Conservation (phyloP, 495 filamentous ascomycete species). For the Xylaria curta region DNA sequence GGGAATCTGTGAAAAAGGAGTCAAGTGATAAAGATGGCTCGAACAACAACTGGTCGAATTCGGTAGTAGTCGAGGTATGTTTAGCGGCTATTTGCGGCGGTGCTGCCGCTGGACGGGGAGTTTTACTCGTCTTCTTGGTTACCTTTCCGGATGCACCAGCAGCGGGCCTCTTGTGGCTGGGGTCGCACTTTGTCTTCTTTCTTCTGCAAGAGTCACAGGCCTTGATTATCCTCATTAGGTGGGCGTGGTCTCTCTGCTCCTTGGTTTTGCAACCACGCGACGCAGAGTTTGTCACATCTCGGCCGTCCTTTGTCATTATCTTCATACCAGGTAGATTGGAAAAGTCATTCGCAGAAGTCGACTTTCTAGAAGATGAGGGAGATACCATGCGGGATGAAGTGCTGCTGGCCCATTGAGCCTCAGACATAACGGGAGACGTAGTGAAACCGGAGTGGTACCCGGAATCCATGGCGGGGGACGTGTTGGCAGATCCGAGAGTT, state of each 20-base stretch:
- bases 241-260: conserved; percentile 65
- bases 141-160: conserved; percentile 43
- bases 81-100: conserved; percentile 33
- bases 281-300: conserved; percentile 61
- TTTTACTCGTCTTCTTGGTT: conserved; percentile 49
- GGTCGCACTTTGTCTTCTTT: conserved; percentile 63
- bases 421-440: conserved; percentile 50
- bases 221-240: conserved; percentile 65
- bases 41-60: conserved; percentile 28
- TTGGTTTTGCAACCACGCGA: conserved; percentile 65
- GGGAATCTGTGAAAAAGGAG: conserved; percentile 29
- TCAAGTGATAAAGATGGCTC: conserved; percentile 28
- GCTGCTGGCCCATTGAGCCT: conserved; percentile 46
- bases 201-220: conserved; percentile 60
- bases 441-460: conserved; percentile 53
- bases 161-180: conserved; percentile 54
- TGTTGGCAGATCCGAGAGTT: conserved; percentile 42
- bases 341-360: conserved; percentile 44
- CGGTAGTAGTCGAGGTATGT: conserved; percentile 28
- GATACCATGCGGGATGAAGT: conserved; percentile 29
- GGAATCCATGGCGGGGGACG: conserved; percentile 52
- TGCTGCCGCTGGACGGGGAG: conserved; percentile 31
- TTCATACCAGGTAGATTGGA: conserved; percentile 62
- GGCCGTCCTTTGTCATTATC: conserved; percentile 64
- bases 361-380: conserved; percentile 35